Conservation (phyloP, 345 rosid species). For the Reutealis trisperma region DNA sequence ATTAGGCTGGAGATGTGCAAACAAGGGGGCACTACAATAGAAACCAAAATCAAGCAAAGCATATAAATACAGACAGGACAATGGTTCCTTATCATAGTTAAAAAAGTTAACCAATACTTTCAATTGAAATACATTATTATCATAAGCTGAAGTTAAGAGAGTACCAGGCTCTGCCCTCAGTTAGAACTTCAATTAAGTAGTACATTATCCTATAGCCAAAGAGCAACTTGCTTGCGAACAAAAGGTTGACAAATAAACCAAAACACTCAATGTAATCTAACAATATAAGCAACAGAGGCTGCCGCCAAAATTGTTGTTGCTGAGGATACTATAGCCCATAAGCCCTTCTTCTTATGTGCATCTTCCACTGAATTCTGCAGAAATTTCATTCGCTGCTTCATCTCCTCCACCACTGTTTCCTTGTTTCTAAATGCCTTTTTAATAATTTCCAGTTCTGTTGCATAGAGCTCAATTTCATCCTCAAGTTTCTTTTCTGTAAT, state of each 20-base stretch:
- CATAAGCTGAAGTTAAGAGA: conserved; percentile 3
- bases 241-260: neutral
- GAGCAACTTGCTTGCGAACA: conserved; percentile 4
- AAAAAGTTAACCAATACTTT: conserved; percentile 11
- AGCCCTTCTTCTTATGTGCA: conserved; percentile 55
- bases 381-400: conserved; percentile 53
- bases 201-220: conserved; percentile 10
- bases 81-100: conserved; percentile 2
- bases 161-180: conserved; percentile 1
- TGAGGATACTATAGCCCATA: conserved; percentile 68
- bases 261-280: conserved; percentile 45
- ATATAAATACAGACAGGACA: neutral
- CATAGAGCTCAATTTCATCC: conserved; percentile 38
- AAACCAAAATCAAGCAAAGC: neutral
- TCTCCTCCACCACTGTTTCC: conserved; percentile 50
- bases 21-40: neutral
- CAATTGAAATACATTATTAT: conserved; percentile 17
- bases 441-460: conserved; percentile 49
- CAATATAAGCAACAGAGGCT: conserved; percentile 56
- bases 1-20: neutral
- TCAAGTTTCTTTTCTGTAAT: conserved; percentile 31
- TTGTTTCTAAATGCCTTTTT: conserved; percentile 52
- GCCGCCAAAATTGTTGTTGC: conserved; percentile 69
- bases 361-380: conserved; percentile 50
- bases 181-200: neutral